A percentile compares a stretch with the other conserved stretches of the same genome.
These are phyloP conservation scores for Yamadazyma sp. DNA, from an alignment of 805 yeast genomes.

Conservation along the genomic window DNA sequence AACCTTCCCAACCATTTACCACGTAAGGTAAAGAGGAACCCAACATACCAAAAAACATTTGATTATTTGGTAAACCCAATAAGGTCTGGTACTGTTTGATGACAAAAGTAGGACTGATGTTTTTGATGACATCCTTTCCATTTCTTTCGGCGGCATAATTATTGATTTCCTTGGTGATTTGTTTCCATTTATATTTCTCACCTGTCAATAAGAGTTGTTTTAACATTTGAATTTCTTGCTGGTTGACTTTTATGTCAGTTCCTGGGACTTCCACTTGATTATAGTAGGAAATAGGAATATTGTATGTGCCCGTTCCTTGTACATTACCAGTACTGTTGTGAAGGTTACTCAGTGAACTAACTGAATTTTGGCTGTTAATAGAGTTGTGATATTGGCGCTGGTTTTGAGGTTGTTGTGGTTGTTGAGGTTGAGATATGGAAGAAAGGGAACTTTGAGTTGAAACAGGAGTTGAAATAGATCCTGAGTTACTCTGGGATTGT, in stretches of 20 bases:
- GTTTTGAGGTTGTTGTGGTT: neutral
- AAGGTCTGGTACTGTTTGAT: slow-evolving; percentile 52
- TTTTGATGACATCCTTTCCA: slow-evolving; percentile 23
- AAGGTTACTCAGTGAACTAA: no score
- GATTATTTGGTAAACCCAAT: slow-evolving; percentile 52
- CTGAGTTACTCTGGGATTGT: no score
- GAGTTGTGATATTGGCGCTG: no score
- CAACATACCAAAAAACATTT: slow-evolving; percentile 37
- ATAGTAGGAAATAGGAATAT: no score
- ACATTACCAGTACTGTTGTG: no score
- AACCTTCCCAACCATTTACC: slow-evolving; percentile 47
- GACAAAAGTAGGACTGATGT: slow-evolving; percentile 52
- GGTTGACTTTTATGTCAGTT: slow-evolving; percentile 27
- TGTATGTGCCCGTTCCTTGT: no score
- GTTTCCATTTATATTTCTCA: slow-evolving; percentile 60
- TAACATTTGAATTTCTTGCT: slow-evolving; percentile 45
- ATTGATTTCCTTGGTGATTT: slow-evolving; percentile 42
- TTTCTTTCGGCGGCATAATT: slow-evolving; percentile 14
- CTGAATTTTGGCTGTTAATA: no score
- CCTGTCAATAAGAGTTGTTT: slow-evolving; percentile 47
- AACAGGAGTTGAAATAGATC: no score
- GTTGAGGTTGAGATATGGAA: slow-evolving; percentile 1
- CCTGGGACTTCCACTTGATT: slow-evolving; percentile 1
- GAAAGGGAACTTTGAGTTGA: no score
- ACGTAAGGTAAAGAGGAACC: slow-evolving; percentile 56